Conservation (phyloP, 768 basidiomycete species). For the Kwoniella dendrophila region DNA sequence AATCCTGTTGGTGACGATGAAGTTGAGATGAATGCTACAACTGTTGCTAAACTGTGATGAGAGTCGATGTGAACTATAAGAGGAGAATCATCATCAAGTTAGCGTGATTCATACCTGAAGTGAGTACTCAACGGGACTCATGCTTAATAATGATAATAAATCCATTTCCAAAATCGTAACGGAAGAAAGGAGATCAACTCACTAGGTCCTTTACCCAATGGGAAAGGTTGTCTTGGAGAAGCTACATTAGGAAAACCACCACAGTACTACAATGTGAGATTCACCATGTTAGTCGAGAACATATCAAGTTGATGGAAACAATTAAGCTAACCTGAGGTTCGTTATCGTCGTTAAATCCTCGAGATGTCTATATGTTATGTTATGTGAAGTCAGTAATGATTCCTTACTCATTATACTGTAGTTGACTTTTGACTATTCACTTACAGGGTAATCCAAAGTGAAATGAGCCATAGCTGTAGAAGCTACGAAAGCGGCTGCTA, state of each 20-base stretch:
- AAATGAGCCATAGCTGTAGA: slow-evolving; percentile 71
- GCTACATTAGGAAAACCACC: slow-evolving; percentile 67
- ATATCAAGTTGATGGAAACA: slow-evolving; percentile 21
- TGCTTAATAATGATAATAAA: too few relatives aligned
- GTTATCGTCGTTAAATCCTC: slow-evolving; percentile 68
- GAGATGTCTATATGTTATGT: too few relatives aligned
- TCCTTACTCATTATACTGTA: background rate
- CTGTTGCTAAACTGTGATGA: slow-evolving; percentile 55
- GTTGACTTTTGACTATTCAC: background rate
- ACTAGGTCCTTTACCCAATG: slow-evolving; percentile 66
- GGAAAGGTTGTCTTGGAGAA: slow-evolving; percentile 69
- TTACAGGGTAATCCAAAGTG: slow-evolving; percentile 70
- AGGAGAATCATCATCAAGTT: background rate
- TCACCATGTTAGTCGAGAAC: background rate
- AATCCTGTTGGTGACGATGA: slow-evolving; percentile 66
- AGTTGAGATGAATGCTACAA: slow-evolving; percentile 60
- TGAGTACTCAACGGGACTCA: too few relatives aligned
- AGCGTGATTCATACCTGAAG: too few relatives aligned
- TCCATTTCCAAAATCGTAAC: too few relatives aligned
- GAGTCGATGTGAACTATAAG: slow-evolving; percentile 21
- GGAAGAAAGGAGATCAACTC: slow-evolving; percentile 53
- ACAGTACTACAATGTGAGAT: slow-evolving; percentile 60
- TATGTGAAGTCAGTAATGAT: slow-evolving; percentile 9
- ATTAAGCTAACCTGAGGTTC: slow-evolving; percentile 42
- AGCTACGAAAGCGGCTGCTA: slow-evolving; percentile 55